Base-by-base conservation (phyloP, 2,329 filamentous ascomycete genomes). In the Aspergillus oerlinghausenensis region DNA sequence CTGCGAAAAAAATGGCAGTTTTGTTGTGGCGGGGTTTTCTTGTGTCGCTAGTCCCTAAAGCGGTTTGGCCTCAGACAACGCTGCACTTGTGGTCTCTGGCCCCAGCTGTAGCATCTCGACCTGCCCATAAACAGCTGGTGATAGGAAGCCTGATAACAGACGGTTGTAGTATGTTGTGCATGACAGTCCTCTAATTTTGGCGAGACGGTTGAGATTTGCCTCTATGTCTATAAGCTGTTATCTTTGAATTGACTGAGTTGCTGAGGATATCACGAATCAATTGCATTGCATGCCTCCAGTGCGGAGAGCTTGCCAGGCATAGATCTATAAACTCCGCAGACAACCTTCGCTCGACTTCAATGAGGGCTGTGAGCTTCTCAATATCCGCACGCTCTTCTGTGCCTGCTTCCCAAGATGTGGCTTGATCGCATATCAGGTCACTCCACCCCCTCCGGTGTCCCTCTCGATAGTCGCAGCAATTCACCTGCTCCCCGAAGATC, bases 361-460 rank as follows among this genome's bases (percentile, higher is more conserved):
- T 63, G 62, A 59, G 42, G 26, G 43, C 52, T 48, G 48, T 47
- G 51, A 57, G 21, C 29, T 52, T 52, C 51, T 49, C 54, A 52
- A 26, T 56, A 50, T 45, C 50, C 55, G 61, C 56, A 60, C 57
- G 57, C 49, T 50, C 53, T 52, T 35, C 55, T 55, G 55, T 56
- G 54, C 55, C 50, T 50, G 53, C 52, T 55, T 49, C 50, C 48
- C 50, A 74, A 55, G 51, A 96, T 96, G 90, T 96, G 92, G 92
- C 85, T 95, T 70, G 92, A 96, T 78, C 88, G 92, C 72, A 85
- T 96, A 63, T 87, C 88, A 62, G 86, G 83, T 66, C 87, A 88
- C 73, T 83, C 86, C 56, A 85, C 84, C 72, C 78, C 84, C 75
- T 80, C 84, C 55, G 81, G 83, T 61, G 84, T 85, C 57, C 83